Evolutionary conservation across 106 monocot species (phyloP).

Genomic region (Dendrobium catenatum): DNA sequence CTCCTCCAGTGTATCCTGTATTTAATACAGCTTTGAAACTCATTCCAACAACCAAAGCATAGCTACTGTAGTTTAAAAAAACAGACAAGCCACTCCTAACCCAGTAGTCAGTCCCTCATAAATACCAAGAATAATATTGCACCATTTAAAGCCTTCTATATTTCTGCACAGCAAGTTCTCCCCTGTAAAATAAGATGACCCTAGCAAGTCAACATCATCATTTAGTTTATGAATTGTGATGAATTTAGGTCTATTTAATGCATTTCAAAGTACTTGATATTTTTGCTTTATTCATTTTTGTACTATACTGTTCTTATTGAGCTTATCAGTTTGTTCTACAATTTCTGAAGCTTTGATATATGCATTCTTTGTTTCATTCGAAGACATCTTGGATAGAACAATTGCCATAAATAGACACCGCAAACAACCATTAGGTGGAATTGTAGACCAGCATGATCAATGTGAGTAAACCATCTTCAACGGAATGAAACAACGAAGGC

Average conservation of each 20-base stretch:
- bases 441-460: constrained; percentile 33
- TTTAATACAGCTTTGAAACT: constrained; percentile 38
- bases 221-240: no score
- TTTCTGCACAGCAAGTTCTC: constrained; percentile 34
- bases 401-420: constrained; percentile 17
- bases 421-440: constrained; percentile 34
- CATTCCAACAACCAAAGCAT: constrained; percentile 53
- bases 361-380: constrained; percentile 26
- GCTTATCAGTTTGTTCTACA: constrained; percentile 45
- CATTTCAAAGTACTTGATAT: not conserved
- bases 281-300: not conserved
- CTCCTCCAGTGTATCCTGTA: constrained; percentile 54
- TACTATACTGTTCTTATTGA: constrained; percentile 45
- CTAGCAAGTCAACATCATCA: constrained; percentile 11
- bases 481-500: constrained; percentile 33
- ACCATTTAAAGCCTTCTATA: constrained; percentile 28
- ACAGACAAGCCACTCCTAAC: constrained; percentile 30
- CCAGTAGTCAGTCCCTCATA: constrained; percentile 47
- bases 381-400: constrained; percentile 24
- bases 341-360: constrained; percentile 29
- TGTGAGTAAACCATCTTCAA: constrained; percentile 38
- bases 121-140: constrained; percentile 35
- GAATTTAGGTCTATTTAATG: no score
- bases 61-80: constrained; percentile 37
- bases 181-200: constrained; percentile 59